A percentile compares a stretch with the other conserved stretches of the same genome.
phyloP scores from a whole-genome alignment of 129 eudicot species.

The Chrysanthemum seticuspe region DNA sequence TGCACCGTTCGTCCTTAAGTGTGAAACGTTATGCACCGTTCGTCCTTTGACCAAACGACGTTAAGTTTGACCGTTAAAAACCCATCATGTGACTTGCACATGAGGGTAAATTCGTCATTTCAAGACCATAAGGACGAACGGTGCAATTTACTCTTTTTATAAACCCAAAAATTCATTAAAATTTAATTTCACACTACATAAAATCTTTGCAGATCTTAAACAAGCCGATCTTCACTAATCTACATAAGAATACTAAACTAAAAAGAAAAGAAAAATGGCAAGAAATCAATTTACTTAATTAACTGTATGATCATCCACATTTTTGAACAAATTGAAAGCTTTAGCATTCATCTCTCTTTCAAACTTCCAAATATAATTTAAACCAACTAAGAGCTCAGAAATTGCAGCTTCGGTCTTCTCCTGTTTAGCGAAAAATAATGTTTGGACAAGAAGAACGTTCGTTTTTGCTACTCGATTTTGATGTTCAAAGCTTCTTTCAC shows the following conservation, averaged over 20 bases:
- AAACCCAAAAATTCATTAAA: too few relatives aligned
- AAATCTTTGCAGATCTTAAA: conserved; percentile 45
- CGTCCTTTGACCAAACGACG: too few relatives aligned
- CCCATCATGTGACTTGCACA: too few relatives aligned
- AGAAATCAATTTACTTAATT: neutral
- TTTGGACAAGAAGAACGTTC: conserved; percentile 68
- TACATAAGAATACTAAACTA: conserved; percentile 19
- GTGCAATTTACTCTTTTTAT: too few relatives aligned
- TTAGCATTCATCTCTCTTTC: conserved; percentile 90
- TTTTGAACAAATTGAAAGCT: conserved; percentile 43
- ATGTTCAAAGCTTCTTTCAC: conserved; percentile 87
- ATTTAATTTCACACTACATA: too few relatives aligned
- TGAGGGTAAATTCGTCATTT: too few relatives aligned
- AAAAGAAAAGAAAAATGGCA: conserved; percentile 8
- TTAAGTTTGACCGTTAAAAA: too few relatives aligned
- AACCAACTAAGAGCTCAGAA: conserved; percentile 81
- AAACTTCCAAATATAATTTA: conserved; percentile 91
- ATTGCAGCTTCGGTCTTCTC: conserved; percentile 84
- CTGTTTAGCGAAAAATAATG: conserved; percentile 63
- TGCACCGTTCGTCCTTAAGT: too few relatives aligned
- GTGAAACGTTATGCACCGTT: too few relatives aligned
- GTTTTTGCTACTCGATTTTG: conserved; percentile 52
- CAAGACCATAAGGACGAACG: too few relatives aligned
- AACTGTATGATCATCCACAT: conserved; percentile 35
- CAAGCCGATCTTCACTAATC: conserved; percentile 14